Percentiles rank a stretch among this genome's conserved stretches.
phyloP scores from a whole-genome alignment of 2,329 filamentous ascomycete genomes.

The Cladosporium velox region DNA sequence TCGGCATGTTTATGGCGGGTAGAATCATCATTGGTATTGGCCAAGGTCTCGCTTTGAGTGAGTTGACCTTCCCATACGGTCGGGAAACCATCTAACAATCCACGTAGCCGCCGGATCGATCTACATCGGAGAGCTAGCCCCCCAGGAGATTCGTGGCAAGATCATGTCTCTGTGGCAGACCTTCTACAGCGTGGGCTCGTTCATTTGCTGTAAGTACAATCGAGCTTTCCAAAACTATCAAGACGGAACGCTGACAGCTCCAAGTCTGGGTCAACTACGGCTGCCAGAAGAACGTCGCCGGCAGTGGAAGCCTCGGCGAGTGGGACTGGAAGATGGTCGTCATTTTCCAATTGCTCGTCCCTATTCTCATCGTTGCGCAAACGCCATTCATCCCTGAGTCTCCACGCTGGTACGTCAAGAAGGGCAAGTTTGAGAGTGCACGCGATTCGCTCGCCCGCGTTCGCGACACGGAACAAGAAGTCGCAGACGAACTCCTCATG shows the following conservation, averaged over 20 bases:
- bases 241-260: constrained; percentile 6
- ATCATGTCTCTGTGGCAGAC: constrained; percentile 73
- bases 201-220: constrained; percentile 45
- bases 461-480: constrained; percentile 64
- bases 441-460: constrained; percentile 60
- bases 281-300: constrained; percentile 55
- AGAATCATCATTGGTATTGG: constrained; percentile 70
- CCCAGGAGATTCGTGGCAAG: constrained; percentile 63
- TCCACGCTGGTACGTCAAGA: constrained; percentile 68
- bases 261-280: constrained; percentile 68
- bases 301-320: constrained; percentile 55
- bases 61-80: constrained; percentile 27
- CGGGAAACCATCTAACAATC: background rate
- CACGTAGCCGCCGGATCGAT: constrained; percentile 58
- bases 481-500: constrained; percentile 65
- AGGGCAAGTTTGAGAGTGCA: constrained; percentile 62
- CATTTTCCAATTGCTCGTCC: constrained; percentile 71
- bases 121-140: constrained; percentile 70
- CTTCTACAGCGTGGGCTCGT: constrained; percentile 66
- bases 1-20: constrained; percentile 68
- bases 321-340: constrained; percentile 74
- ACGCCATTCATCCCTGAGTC: constrained; percentile 69
- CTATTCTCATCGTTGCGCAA: constrained; percentile 60
- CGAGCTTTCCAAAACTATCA: background rate
- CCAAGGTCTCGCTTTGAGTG: constrained; percentile 67